These are phyloP conservation scores for Tilletia horrida DNA, from an alignment of 1,284 basidiomycete species.

Conservation along the genomic window DNA sequence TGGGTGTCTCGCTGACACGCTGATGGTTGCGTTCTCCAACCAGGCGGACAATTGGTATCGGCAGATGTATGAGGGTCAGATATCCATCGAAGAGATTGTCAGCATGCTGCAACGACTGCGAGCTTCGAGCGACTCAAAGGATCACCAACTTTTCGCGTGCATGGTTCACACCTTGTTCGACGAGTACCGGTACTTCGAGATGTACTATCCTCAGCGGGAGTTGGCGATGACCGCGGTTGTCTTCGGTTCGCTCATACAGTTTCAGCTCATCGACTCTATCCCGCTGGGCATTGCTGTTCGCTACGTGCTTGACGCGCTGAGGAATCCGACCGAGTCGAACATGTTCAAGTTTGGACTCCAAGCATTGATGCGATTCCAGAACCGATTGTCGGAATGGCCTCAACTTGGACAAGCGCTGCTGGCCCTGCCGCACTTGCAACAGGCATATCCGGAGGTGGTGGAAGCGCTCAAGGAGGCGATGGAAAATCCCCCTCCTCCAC, in stretches of 20 bases:
- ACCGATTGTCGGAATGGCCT: conserved; percentile 85
- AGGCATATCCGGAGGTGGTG: conserved; percentile 79
- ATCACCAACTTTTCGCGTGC: conserved; percentile 96
- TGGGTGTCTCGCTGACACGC: conserved; percentile 8
- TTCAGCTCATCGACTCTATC: conserved; percentile 87
- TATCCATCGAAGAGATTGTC: conserved; percentile 91
- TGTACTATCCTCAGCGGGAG: conserved; percentile 83
- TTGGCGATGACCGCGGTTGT: conserved; percentile 92
- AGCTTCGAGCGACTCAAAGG: conserved; percentile 74
- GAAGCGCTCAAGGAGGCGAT: conserved; percentile 41
- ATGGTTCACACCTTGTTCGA: conserved; percentile 99
- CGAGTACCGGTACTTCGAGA: conserved; percentile 99
- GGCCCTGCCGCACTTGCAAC: conserved; percentile 79
- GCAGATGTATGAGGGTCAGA: conserved; percentile 90
- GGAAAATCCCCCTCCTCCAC: conserved; percentile 20
- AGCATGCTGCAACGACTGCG: conserved; percentile 79
- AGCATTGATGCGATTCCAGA: conserved; percentile 83
- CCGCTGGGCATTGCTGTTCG: conserved; percentile 95
- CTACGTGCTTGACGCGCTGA: conserved; percentile 88
- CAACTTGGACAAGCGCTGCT: conserved; percentile 85
- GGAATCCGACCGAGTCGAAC: conserved; percentile 74
- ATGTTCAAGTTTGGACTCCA: conserved; percentile 94
- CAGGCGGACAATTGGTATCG: conserved; percentile 80
- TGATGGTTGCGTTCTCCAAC: not conserved
- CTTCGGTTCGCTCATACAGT: conserved; percentile 93